Base-by-base conservation (phyloP, 2,329 filamentous ascomycete species). In the Diaporthe vaccinii region DNA sequence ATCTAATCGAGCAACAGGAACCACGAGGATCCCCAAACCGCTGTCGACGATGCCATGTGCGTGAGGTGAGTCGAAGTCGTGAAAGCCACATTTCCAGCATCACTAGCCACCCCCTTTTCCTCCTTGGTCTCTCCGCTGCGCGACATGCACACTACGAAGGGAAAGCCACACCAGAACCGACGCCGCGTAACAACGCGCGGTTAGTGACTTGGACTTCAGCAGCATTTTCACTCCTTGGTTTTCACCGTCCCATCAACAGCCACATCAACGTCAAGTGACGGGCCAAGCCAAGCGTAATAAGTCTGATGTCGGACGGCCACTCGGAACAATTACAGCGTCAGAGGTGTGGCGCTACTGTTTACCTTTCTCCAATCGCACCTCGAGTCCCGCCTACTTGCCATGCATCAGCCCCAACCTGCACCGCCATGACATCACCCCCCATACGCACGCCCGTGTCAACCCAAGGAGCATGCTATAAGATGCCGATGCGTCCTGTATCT, bases 381-480 rank as follows among this genome's bases (percentile, higher is more conserved):
- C 44, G 28, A 57, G 17, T 17, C 20, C 28, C 51, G 55, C 53
- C 58, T 75, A 12, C 46, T 39, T 53, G 55, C 61, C 34, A 62
- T 69, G 28, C 53, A 65, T 44, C 49, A 70, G 73, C 73, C 65
- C 51, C 41, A 58, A 28, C 28, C 39, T 70, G 57, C 69, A 70
- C 62, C 49, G 34, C 61, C 68, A 76, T 76, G 75, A 75, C 75
- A 76, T 76, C 75, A 76, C 75, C n/a, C n/a, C 34, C 28, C 22
- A 34, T 44, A 51, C 51, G 36, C 22, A 49, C 8, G 44, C 28
- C 17, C 25, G 31, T 53, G 25, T 51, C 25, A n/a, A 15, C 31
- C 17, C 25, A 28, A 72, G 59, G 12, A 55, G 25, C 14, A 2
- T 65, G 28, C n/a, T 36, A 73, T 46, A 73, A 65, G 20, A 73